Conservation (phyloP, 176 grass and related monocot genomes). For the Tuctoria greenei region DNA sequence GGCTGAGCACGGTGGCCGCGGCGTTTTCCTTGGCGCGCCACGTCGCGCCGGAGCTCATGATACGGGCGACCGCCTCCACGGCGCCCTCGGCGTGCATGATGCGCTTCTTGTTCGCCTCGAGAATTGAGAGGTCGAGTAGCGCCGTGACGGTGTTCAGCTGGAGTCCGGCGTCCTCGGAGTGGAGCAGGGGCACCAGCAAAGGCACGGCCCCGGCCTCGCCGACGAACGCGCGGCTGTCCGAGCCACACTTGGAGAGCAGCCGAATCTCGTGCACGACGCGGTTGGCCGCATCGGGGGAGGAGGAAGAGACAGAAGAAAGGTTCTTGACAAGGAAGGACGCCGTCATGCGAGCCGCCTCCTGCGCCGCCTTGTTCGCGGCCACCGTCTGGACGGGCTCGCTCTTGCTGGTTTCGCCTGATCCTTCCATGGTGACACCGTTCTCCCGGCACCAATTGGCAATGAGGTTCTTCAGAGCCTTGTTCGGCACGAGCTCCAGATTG, state of each 20-base stretch:
- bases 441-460: conserved; percentile 88
- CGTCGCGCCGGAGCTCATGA: conserved; percentile 55
- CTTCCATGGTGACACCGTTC: conserved; percentile 61
- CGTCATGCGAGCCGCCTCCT: conserved; percentile 88
- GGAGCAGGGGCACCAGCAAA: conserved; percentile 70
- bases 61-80: conserved; percentile 52
- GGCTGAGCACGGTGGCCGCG: conserved; percentile 67
- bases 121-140: conserved; percentile 83
- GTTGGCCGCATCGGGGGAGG: conserved; percentile 61
- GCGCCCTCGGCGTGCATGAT: conserved; percentile 93
- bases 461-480: conserved; percentile 85
- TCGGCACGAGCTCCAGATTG: conserved; percentile 65
- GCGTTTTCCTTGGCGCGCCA: conserved; percentile 94
- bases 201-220: conserved; percentile 78
- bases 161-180: conserved; percentile 61
- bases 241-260: conserved; percentile 67
- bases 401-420: conserved; percentile 44
- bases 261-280: conserved; percentile 88
- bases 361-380: conserved; percentile 75
- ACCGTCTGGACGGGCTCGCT: conserved; percentile 34
- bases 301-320: conserved; percentile 34
- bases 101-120: conserved; percentile 90
- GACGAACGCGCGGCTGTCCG: conserved; percentile 79
- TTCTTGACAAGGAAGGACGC: conserved; percentile 80
- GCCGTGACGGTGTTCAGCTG: conserved; percentile 89